Base-by-base conservation (phyloP, 1,284 basidiomycete genomes). In the Mycena citricolor region DNA sequence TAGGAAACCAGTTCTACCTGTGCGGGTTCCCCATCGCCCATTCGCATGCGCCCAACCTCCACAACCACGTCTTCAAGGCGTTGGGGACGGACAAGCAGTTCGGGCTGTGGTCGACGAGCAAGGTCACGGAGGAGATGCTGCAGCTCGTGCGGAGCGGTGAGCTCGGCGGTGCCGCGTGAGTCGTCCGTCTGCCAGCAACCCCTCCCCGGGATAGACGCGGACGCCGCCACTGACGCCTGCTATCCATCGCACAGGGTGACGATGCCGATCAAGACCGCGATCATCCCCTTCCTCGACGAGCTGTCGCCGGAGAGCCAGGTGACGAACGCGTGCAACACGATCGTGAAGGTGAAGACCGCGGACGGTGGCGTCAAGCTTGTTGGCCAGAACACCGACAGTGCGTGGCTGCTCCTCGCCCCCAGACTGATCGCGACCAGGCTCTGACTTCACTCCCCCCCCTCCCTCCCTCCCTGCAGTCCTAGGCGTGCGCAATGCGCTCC, bases 21-120 rank as follows among this genome's bases (percentile, higher is more conserved):
- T 66, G 61, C 50, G 66, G 65, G 3, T 65, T 60, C 42, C 66
- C 67, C 11, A 56, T 69, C 37, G 54, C 63, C 32, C 66, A 68
- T 44, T 67, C 65, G 22, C 60, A 58, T 2, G 61, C 64, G 7
- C 67, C 66, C 7, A 47, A 61, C 3, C 49, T 69, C 16, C 65
- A 66, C 47, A 66, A 65, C 42, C 45, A 54, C 32, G 60, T 60
- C 21, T 67, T 67, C 45, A 24, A 35, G 41, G 42, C n/a, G 35
- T 54, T 29, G 54, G 63, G 55, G 32, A 53, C 20, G 48, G 49
- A 51, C 17, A 55, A 61, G 34, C 57, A 55, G 4, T 67, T 62
- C 38, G 51, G 54, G 17, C 47, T 57, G 10, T 67, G 62, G 54
- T 61, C 66, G 11, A 65, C 63, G 2, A 63, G 60, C 30, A 58